Evolutionary conservation across 768 basidiomycete genomes (phyloP), one percentile per base, ranked within the genome.

Genomic region (Mycena metata): DNA sequence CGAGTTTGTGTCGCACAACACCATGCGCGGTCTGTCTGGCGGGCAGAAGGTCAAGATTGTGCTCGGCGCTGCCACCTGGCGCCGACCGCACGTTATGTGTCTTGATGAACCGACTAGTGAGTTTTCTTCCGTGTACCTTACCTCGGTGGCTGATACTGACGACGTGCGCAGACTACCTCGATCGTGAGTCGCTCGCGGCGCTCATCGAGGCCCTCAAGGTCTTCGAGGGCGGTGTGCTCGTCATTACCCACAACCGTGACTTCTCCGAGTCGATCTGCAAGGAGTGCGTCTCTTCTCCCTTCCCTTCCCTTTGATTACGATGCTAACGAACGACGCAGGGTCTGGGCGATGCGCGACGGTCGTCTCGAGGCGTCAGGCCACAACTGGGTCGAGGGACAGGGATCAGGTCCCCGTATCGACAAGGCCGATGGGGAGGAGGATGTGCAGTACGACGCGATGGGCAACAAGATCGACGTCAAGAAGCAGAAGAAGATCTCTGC

Each of bases 41-140:
- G 96, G 96, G 80, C 96, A 98, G 84, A 98, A 98, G 85, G 96
- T 98, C 81, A 98, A 98, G 92, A 96, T 98, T 76, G 96, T 98
- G 52, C 93, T 98, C 74, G 96, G 95, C 83, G 96, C 96, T 70
- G 96, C 96, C 45, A 98, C 97, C 47, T 99, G 98, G 98, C 96
- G 98, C 80, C 93, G 96, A 75, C 98, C 98, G 66, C 97, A 99
- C 87, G 80, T 98, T 82, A 94, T 99, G 80, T 97, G 95, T 80
- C 85, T 98, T 82, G 96, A 98, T 81, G 96, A 98, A 85, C 96
- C 96, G 71, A 97, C 96, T 74, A 97, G 91, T 91, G 76, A 33
- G 90, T 81, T 33, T 30, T 43, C 61, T 6, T 30, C 30, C 6
- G 30, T 30, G 30, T 30, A 30, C 59, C 24, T 5, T 23, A 17